Base-by-base conservation (phyloP, 2,329 filamentous ascomycete species). In the Sporothrix pseudoabietina region DNA sequence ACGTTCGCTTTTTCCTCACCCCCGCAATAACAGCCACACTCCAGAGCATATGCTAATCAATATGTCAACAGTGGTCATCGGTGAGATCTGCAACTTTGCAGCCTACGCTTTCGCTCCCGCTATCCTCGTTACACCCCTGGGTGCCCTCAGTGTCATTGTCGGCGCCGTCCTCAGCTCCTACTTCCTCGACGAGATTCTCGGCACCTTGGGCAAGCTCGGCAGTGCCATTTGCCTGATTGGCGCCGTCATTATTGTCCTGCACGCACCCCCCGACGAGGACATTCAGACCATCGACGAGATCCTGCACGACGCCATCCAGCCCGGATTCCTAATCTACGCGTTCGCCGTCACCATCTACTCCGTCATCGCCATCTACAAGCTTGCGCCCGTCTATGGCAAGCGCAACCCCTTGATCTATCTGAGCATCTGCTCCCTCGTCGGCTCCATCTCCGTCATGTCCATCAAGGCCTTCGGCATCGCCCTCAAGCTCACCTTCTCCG, bases 381-480 rank as follows among this genome's bases (percentile, higher is more conserved):
- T 99, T 76, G 93, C 94, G 8, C 96, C 96, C 0, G 84, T 90
- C 72, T 91, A 99, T 79, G 96, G 96, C 80, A 97, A 94, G 86
- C 94, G 92, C 83, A 99, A 98, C 81, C 95, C 96, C 10, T 88
- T 99, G 78, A 92, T 99, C 78, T 99, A 95, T 83, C 90, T 99
- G 77, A 98, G 94, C 77, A 98, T 99, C 78, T 99, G 96, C 87
- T 98, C 94, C 70, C 97, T 94, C 3, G 94, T 98, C 76, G 96
- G 96, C 78, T 97, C 94, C 71, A 92, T 99, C 75, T 98, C 96
- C 14, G 95, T 99, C 85, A 99, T 99, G 96, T 94, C 96, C 44
- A 93, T 98, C 83, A 99, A 99, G 85, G 96, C 96, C 4, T 98
- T 99, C 78, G 96, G 96, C 73, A 98, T 98, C 81, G 97, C 96